Evolutionary conservation across 2,329 filamentous ascomycete genomes (phyloP).

Genomic region (Coniochaeta sp.): DNA sequence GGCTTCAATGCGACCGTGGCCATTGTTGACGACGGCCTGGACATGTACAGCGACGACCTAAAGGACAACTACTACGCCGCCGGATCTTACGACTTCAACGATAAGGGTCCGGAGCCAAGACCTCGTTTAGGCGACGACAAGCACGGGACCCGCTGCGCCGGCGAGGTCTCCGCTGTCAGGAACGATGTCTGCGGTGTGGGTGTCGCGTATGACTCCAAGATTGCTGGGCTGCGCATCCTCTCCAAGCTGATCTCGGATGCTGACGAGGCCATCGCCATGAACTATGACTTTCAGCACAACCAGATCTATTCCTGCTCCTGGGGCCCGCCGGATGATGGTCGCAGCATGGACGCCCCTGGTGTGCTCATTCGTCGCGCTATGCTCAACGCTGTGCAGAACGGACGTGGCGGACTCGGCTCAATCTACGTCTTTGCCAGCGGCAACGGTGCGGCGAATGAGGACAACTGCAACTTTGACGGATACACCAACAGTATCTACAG

Average conservation of each 20-base stretch:
- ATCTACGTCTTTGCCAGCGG: slow-evolving; percentile 97
- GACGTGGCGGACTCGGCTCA: slow-evolving; percentile 74
- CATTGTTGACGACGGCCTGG: slow-evolving; percentile 91
- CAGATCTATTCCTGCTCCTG: slow-evolving; percentile 98
- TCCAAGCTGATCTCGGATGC: slow-evolving; percentile 85
- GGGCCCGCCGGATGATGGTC: slow-evolving; percentile 91
- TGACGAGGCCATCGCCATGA: slow-evolving; percentile 88
- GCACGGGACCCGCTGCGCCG: slow-evolving; percentile 91
- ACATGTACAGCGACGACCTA: slow-evolving; percentile 91
- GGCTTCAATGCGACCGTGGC: slow-evolving; percentile 84
- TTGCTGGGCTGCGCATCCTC: slow-evolving; percentile 87
- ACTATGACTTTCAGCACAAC: slow-evolving; percentile 85
- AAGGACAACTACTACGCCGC: slow-evolving; percentile 89
- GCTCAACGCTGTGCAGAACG: slow-evolving; percentile 85
- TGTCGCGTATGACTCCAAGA: slow-evolving; percentile 84
- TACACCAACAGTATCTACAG: slow-evolving; percentile 99
- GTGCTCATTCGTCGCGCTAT: slow-evolving; percentile 85
- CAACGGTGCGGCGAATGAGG: slow-evolving; percentile 78
- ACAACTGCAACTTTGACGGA: slow-evolving; percentile 99
- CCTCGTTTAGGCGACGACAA: slow-evolving; percentile 78
- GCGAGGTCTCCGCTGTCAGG: slow-evolving; percentile 84
- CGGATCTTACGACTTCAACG: slow-evolving; percentile 96
- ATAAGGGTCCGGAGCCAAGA: slow-evolving; percentile 68
- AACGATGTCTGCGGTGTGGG: slow-evolving; percentile 95
- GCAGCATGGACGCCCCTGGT: slow-evolving; percentile 88